phyloP scores from a whole-genome alignment of 805 yeast species.

The Komagataella phaffii region DNA sequence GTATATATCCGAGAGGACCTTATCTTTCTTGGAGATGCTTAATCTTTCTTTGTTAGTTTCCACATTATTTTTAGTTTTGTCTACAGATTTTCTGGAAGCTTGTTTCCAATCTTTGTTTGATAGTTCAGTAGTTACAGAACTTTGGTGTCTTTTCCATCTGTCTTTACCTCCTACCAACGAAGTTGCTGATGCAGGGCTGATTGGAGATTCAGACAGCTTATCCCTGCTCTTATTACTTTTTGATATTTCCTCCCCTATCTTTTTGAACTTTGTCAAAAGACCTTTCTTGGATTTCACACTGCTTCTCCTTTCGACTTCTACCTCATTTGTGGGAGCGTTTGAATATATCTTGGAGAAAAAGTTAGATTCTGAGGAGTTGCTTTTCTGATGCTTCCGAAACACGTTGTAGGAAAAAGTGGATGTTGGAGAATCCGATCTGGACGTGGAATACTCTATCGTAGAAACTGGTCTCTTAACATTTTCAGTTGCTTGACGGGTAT shows the following conservation, averaged over 20 bases:
- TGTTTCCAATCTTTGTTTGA: background rate
- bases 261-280: background rate
- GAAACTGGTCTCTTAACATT: constrained; percentile 20
- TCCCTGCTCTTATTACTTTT: background rate
- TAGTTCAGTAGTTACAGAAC: background rate
- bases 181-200: background rate
- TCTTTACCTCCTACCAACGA: background rate
- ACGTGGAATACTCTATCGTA: constrained; percentile 19
- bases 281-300: background rate
- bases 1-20: constrained; percentile 3
- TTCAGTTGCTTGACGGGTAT: constrained; percentile 4
- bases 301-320: constrained; percentile 9
- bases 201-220: constrained; percentile 1
- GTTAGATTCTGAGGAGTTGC: constrained; percentile 48
- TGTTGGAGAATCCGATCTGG: constrained; percentile 8
- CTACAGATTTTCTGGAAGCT: background rate
- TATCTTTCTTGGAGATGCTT: no score
- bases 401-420: constrained; percentile 29
- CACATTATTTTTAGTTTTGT: background rate
- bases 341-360: constrained; percentile 24
- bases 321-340: constrained; percentile 15
- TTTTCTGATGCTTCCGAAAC: constrained; percentile 50
- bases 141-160: background rate
- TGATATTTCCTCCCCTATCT: background rate
- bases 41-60: background rate